Evolutionary conservation across 148 eudicot genomes (phyloP).

Genomic region (Fagopyrum esculentum): DNA sequence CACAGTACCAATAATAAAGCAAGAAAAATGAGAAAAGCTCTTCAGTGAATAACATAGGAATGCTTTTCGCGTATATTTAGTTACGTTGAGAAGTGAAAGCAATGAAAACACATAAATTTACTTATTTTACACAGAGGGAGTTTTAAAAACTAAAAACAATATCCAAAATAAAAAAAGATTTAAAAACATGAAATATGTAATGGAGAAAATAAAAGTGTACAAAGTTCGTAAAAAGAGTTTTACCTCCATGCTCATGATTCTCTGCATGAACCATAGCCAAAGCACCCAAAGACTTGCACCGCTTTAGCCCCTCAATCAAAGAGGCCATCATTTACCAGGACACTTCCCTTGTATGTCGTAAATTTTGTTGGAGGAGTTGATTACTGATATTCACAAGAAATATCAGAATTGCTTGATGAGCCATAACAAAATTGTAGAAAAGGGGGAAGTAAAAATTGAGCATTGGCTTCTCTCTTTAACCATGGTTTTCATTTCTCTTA

Average conservation of each 20-base stretch:
- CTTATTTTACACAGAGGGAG: not conserved
- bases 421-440: not conserved
- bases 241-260: slow-evolving; percentile 99
- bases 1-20: slow-evolving; percentile 12
- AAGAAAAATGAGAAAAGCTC: slow-evolving; percentile 1
- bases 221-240: slow-evolving; percentile 5
- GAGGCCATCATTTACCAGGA: slow-evolving; percentile 83
- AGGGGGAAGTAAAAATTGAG: not conserved
- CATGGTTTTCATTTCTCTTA: too few species aligned
- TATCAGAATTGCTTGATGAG: slow-evolving; percentile 7
- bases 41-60: not conserved
- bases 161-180: not conserved
- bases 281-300: slow-evolving; percentile 94
- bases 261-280: slow-evolving; percentile 98
- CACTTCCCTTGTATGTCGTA: slow-evolving; percentile 92
- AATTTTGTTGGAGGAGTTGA: slow-evolving; percentile 83
- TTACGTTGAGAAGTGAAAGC: not conserved
- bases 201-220: not conserved
- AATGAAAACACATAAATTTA: not conserved
- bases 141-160: not conserved
- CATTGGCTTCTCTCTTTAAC: slow-evolving; percentile 81
- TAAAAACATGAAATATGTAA: not conserved
- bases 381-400: slow-evolving; percentile 36
- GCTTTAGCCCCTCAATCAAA: slow-evolving; percentile 79
- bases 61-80: not conserved